Evolutionary conservation across 352 stramenopile species (phyloP).

Genomic region (Thraustochytrium sp.): DNA sequence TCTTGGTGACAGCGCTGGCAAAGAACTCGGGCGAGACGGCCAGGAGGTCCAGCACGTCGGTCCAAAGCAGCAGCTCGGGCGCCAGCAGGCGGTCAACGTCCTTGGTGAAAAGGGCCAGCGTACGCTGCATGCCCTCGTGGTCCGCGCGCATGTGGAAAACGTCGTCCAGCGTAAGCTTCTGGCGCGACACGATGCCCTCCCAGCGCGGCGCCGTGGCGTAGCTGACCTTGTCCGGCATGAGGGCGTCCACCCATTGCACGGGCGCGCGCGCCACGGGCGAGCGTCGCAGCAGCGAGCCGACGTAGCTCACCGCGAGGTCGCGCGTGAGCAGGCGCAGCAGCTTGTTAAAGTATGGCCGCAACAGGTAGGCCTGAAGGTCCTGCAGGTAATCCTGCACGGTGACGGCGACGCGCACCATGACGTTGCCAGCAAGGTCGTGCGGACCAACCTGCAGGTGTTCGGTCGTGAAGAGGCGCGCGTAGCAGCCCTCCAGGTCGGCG

Average conservation of each 20-base stretch:
- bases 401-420: slow-evolving; percentile 15
- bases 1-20: slow-evolving; percentile 12
- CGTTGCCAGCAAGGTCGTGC: not conserved
- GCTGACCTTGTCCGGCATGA: not conserved
- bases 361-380: not conserved
- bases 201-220: not conserved
- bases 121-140: slow-evolving; percentile 17
- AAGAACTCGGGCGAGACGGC: slow-evolving; percentile 35
- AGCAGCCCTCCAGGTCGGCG: not conserved
- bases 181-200: not conserved
- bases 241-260: not conserved
- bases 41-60: slow-evolving; percentile 3
- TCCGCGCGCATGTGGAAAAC: slow-evolving; percentile 39
- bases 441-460: not conserved
- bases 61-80: not conserved
- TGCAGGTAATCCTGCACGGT: slow-evolving; percentile 31
- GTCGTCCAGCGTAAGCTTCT: slow-evolving; percentile 26
- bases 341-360: slow-evolving; percentile 18
- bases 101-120: not conserved
- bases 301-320: slow-evolving; percentile 23
- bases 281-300: not conserved
- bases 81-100: not conserved
- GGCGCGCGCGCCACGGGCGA: not conserved
- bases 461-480: not conserved
- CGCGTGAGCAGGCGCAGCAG: slow-evolving; percentile 3